A percentile compares a stretch with the other conserved stretches of the same genome.
These are phyloP conservation scores for Podosphaera xanthii DNA, from an alignment of 2,329 filamentous ascomycete species.

Conservation along the genomic window DNA sequence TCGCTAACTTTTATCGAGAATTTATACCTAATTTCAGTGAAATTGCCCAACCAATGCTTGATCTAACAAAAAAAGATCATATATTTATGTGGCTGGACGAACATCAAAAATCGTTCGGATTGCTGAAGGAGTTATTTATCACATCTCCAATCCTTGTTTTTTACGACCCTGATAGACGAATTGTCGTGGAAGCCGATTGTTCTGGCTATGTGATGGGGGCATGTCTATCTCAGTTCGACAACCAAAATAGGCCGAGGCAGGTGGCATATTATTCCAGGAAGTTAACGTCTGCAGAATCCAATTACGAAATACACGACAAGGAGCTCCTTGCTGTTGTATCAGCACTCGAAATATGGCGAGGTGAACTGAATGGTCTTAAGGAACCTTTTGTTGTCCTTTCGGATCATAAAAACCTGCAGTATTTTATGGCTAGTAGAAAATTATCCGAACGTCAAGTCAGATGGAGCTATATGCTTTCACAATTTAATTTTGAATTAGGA, in stretches of 20 bases:
- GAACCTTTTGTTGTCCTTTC: background rate
- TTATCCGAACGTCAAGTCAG: background rate
- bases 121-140: background rate
- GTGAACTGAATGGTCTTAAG: background rate
- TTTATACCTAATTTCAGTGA: no score
- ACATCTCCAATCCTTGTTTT: background rate
- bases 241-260: background rate
- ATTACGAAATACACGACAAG: background rate
- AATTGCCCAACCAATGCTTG: no score
- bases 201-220: no score
- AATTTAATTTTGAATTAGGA: background rate
- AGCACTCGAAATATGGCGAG: background rate
- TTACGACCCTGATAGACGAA: background rate
- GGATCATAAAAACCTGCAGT: background rate
- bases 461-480: background rate
- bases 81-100: no score
- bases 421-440: no score
- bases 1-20: no score
- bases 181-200: background rate
- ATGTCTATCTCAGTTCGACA: background rate
- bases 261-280: background rate
- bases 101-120: background rate
- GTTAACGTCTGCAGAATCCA: no score
- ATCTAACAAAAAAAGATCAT: no score
- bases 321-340: background rate